Base-by-base conservation (phyloP, 345 rosid genomes). In the Salix brachista region DNA sequence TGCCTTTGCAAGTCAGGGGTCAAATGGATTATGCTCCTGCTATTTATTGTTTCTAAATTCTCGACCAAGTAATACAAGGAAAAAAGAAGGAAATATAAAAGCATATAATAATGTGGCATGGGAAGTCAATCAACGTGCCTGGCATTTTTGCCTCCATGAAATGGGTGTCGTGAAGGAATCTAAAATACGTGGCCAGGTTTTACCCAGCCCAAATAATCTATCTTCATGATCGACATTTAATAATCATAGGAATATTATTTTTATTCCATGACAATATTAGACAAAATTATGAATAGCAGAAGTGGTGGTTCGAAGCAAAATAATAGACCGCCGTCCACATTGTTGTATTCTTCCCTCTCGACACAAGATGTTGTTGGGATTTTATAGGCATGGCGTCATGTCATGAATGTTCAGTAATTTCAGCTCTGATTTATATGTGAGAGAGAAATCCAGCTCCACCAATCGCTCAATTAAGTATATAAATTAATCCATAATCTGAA, bases 141-240 rank as follows among this genome's bases (percentile, higher is more conserved):
- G 56, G 76, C 76, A 73, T 41, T 41, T 61, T 26, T 61, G n/a
- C 56, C 19, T 61, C 23, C 69, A 19, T 19, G 12, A 14, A 8
- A 65, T 32, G 9, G 4, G 21, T 5, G 21, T 6, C 21, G 8
- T 50, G 19, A 17, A 39, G 48, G 70, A 32, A 64, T 64, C 28
- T 34, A 23, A 10, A 66, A 58, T 46, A 52, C 78, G 78, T 75
- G 72, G 50, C 71, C 50, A 34, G 36, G 32, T 67, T 52, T 67
- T n/a, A 34, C n/a, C 32, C 13, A 32, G 14, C 3, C 23, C 36
- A 23, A 19, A 3, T 16, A 21, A 12, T 56, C 23, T 48, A 11
- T 48, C 10, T 32, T 5, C 18, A 69, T 13, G 11, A 4, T 12
- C 19, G 8, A 73, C 32, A 36, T 36, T 36, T 36, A 41, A 32